These are phyloP conservation scores for Harrya chromipes DNA, from an alignment of 768 basidiomycete species.

Conservation along the genomic window DNA sequence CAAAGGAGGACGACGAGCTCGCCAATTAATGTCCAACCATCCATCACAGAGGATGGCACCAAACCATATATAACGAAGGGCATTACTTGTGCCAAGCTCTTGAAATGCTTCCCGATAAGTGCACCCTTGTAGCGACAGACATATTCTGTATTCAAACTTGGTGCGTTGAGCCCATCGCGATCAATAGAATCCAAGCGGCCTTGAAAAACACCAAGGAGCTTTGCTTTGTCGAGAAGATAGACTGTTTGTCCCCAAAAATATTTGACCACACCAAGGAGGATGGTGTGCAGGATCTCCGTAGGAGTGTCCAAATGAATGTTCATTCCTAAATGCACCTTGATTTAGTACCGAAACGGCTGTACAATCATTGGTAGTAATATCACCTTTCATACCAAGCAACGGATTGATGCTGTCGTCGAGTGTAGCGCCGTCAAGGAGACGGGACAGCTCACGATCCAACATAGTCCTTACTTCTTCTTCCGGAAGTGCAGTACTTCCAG, in stretches of 20 bases:
- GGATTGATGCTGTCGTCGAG: no score
- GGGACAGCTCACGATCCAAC: no score
- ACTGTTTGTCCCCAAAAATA: constrained; percentile 27
- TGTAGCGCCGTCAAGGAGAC: no score
- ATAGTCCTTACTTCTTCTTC: no score
- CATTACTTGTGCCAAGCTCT: constrained; percentile 28
- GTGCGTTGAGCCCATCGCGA: constrained; percentile 25
- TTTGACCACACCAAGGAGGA: no score
- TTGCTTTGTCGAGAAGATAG: constrained; percentile 21
- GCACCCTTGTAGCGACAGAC: constrained; percentile 29
- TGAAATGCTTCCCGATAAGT: constrained; percentile 34
- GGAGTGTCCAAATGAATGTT: no score
- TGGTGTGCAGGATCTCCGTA: constrained; percentile 32
- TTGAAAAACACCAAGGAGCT: constrained; percentile 22
- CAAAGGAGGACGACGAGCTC: constrained; percentile 38
- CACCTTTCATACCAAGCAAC: no score
- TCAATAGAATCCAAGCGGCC: constrained; percentile 10
- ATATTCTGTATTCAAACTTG: constrained; percentile 28
- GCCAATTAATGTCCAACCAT: constrained; percentile 32
- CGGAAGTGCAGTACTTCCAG: no score
- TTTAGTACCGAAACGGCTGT: no score
- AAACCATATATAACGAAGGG: constrained; percentile 30
- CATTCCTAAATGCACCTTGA: no score
- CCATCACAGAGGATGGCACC: constrained; percentile 17
- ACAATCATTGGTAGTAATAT: no score